phyloP scores from a whole-genome alignment of 2,329 filamentous ascomycete genomes.

The Calonectria pteridis region DNA sequence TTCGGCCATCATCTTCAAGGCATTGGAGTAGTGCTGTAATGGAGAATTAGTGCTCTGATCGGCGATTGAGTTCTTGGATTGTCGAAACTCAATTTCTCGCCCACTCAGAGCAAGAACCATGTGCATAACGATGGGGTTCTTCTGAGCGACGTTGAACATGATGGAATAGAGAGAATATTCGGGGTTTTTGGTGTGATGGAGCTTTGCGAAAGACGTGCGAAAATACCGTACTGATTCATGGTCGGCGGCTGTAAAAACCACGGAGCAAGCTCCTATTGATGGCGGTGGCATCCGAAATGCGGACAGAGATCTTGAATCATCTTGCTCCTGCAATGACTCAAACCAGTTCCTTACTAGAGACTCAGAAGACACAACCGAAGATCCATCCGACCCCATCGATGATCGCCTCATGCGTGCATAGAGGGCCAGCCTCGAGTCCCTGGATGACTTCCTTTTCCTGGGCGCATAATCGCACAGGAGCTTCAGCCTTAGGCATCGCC shows the following conservation, averaged over 20 bases:
- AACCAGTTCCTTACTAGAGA: not conserved
- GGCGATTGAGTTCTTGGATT: conserved; percentile 22
- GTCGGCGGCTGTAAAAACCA: conserved; percentile 46
- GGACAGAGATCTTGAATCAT: not conserved
- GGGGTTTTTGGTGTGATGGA: conserved; percentile 53
- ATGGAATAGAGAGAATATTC: conserved; percentile 51
- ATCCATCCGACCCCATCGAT: not conserved
- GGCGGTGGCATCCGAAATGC: conserved; percentile 3
- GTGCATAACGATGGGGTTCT: conserved; percentile 52
- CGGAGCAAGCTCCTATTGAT: conserved; percentile 32
- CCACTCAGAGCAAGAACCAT: conserved; percentile 50
- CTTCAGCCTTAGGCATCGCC: conserved; percentile 43
- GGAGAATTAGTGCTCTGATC: conserved; percentile 28
- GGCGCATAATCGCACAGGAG: conserved; percentile 47
- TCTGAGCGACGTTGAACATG: conserved; percentile 49
- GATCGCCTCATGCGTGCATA: not conserved
- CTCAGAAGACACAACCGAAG: not conserved
- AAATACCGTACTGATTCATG: conserved; percentile 53
- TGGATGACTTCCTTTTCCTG: conserved; percentile 21
- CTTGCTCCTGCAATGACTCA: conserved; percentile 3
- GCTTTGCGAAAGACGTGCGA: conserved; percentile 50
- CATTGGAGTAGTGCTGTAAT: conserved; percentile 47
- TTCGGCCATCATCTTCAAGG: conserved; percentile 48
- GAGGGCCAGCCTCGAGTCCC: not conserved
- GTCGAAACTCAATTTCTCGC: conserved; percentile 47